Conservation (phyloP, 805 yeast species). For the Candida incommunis region DNA sequence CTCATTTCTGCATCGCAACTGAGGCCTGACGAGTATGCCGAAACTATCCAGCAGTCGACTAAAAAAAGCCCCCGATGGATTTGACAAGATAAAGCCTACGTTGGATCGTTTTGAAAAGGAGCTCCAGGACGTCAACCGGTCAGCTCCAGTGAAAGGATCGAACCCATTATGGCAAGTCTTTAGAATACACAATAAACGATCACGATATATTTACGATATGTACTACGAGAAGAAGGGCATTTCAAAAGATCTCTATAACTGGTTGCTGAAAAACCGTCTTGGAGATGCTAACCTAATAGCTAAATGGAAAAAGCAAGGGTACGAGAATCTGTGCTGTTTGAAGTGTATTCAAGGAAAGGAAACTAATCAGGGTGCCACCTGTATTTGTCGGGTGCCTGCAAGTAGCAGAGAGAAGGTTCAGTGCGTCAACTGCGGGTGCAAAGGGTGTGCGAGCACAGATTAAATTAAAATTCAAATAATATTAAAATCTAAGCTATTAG, state of each 20-base stretch:
- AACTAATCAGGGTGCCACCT: slow-evolving; percentile 50
- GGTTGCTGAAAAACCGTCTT: slow-evolving; percentile 52
- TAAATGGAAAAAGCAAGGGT: slow-evolving; percentile 75
- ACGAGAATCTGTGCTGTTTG: slow-evolving; percentile 74
- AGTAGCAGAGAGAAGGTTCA: slow-evolving; percentile 30
- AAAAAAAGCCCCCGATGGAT: slow-evolving; percentile 61
- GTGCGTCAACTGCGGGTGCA: slow-evolving; percentile 75
- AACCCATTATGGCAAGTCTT: slow-evolving; percentile 55
- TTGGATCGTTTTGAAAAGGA: slow-evolving; percentile 42
- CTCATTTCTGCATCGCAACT: too few species aligned
- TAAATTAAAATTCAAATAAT: slow-evolving; percentile 16
- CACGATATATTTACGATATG: slow-evolving; percentile 61
- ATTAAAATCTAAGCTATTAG: slow-evolving; percentile 1
- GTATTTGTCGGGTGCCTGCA: slow-evolving; percentile 79
- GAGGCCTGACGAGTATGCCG: too few species aligned
- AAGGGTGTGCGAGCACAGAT: slow-evolving; percentile 71
- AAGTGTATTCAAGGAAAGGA: slow-evolving; percentile 56
- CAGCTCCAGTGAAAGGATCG: background rate
- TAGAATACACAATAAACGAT: slow-evolving; percentile 57
- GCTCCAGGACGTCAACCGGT: slow-evolving; percentile 31
- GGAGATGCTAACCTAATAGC: slow-evolving; percentile 64
- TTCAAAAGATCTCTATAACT: slow-evolving; percentile 52
- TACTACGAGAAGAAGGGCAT: slow-evolving; percentile 60
- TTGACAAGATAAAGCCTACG: slow-evolving; percentile 51
- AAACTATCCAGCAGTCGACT: slow-evolving; percentile 28